These are phyloP conservation scores for Hymenotorrendiella dingleyae DNA, from an alignment of 2,329 filamentous ascomycete species.

Conservation along the genomic window DNA sequence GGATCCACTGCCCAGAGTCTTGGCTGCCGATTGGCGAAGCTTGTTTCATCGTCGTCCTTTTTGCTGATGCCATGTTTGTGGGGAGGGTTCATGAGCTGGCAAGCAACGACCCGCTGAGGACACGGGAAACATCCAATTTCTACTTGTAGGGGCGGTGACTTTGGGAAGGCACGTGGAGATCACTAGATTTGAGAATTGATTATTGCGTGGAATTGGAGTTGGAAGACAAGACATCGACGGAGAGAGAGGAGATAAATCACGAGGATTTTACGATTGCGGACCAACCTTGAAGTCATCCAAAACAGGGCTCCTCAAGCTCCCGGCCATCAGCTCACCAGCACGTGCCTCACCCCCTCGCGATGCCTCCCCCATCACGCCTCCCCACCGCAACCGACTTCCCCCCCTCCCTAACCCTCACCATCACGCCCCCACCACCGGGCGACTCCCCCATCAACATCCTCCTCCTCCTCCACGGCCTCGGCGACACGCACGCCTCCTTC, in stretches of 20 bases:
- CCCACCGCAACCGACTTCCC: conserved; percentile 42
- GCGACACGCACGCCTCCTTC: conserved; percentile 56
- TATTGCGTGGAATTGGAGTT: too few relatives aligned
- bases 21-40: conserved; percentile 3
- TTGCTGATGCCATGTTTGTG: too few relatives aligned
- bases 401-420: conserved; percentile 32
- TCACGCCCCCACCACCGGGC: conserved; percentile 27
- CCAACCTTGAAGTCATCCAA: background rate
- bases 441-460: conserved; percentile 51
- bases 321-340: background rate
- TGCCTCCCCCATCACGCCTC: conserved; percentile 14
- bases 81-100: too few relatives aligned
- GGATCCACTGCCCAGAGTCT: background rate
- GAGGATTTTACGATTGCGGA: too few relatives aligned
- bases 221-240: too few relatives aligned
- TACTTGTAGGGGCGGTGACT: too few relatives aligned
- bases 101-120: too few relatives aligned
- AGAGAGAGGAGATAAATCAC: too few relatives aligned
- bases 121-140: too few relatives aligned
- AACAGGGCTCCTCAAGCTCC: background rate
- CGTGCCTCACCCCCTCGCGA: background rate
- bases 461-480: conserved; percentile 62
- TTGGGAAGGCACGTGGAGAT: too few relatives aligned
- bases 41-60: conserved; percentile 8
- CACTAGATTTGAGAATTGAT: too few relatives aligned